A percentile compares a stretch with the other conserved stretches of the same genome.
Conservation (phyloP, 1,284 basidiomycete species). For the Mixia osmundae region DNA sequence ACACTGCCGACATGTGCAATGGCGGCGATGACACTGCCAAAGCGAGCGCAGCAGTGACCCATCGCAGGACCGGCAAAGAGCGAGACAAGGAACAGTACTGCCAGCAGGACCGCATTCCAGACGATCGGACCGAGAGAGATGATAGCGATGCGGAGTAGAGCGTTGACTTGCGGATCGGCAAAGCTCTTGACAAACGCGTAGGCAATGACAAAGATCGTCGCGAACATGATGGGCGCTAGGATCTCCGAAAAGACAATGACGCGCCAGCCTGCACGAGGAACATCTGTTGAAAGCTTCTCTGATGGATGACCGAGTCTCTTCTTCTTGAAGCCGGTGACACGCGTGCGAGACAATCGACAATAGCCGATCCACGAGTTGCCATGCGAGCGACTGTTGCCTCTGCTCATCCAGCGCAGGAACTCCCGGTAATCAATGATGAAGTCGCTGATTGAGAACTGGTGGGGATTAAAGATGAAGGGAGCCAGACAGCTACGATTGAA, state of each 20-base stretch:
- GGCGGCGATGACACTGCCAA: constrained; percentile 72
- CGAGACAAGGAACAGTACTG: constrained; percentile 68
- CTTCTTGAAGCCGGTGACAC: constrained; percentile 94
- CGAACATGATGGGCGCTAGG: constrained; percentile 58
- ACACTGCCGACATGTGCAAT: constrained; percentile 58
- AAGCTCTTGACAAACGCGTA: constrained; percentile 41
- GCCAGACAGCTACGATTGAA: constrained; percentile 68
- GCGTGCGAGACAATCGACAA: constrained; percentile 74
- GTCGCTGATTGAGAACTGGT: constrained; percentile 83
- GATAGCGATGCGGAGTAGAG: constrained; percentile 74
- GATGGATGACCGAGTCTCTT: constrained; percentile 82
- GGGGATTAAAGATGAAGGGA: constrained; percentile 90
- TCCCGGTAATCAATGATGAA: constrained; percentile 92
- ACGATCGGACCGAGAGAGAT: constrained; percentile 85
- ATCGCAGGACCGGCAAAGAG: constrained; percentile 81
- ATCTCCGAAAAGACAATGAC: constrained; percentile 71
- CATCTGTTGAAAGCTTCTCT: constrained; percentile 72
- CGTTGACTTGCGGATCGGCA: constrained; percentile 27
- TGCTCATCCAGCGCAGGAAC: constrained; percentile 90
- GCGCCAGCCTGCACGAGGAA: constrained; percentile 71
- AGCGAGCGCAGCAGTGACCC: constrained; percentile 35
- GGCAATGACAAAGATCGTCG: constrained; percentile 56
- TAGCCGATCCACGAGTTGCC: constrained; percentile 95
- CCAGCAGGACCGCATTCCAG: constrained; percentile 72
- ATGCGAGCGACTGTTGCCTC: constrained; percentile 61